phyloP scores from a whole-genome alignment of 768 basidiomycete genomes.

The Rossbeevera mucosa region DNA sequence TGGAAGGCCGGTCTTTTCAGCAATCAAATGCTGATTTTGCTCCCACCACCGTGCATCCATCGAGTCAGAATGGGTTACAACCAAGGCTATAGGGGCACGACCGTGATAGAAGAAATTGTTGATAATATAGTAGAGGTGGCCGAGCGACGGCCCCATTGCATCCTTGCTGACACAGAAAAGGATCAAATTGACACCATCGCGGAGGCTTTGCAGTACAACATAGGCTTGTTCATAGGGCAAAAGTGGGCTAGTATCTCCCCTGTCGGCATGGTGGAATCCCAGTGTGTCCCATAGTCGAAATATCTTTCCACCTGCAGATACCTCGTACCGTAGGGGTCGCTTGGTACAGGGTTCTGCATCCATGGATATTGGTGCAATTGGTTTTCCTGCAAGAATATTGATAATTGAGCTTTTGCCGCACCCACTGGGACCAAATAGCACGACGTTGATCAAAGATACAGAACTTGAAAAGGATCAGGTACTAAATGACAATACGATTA shows the following conservation, averaged over 20 bases:
- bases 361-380: constrained; percentile 23
- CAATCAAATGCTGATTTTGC: constrained; percentile 20
- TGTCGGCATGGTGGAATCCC: constrained; percentile 15
- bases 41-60: constrained; percentile 32
- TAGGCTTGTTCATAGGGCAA: constrained; percentile 18
- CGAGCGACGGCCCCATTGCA: constrained; percentile 21
- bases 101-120: constrained; percentile 31
- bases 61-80: constrained; percentile 31
- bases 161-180: constrained; percentile 33
- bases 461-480: not conserved
- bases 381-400: constrained; percentile 15
- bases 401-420: constrained; percentile 19
- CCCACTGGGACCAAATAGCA: constrained; percentile 15
- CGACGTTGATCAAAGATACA: constrained; percentile 3
- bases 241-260: not conserved
- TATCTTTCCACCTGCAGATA: not conserved
- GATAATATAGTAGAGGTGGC: constrained; percentile 32
- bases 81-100: constrained; percentile 31
- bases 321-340: not conserved
- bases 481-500: not conserved
- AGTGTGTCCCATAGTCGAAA: constrained; percentile 25
- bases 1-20: not conserved
- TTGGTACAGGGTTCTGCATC: constrained; percentile 30
- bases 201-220: constrained; percentile 24
- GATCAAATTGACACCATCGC: constrained; percentile 32